A percentile compares a stretch with the other conserved stretches of the same genome.
phyloP scores from a whole-genome alignment of 2,329 filamentous ascomycete species.

The Xenosphaeropsis pyriputrescens region DNA sequence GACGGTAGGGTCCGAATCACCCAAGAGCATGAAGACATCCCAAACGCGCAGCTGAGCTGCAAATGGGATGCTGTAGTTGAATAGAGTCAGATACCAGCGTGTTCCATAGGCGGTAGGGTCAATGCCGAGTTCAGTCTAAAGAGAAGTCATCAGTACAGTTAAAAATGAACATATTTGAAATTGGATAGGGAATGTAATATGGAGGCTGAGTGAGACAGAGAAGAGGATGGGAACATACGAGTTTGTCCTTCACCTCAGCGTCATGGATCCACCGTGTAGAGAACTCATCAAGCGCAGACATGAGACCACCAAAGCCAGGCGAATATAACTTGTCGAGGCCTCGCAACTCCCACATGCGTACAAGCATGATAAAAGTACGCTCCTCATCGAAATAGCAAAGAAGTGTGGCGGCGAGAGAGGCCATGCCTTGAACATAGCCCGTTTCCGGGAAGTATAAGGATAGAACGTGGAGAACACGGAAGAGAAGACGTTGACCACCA shows the following conservation, averaged over 20 bases:
- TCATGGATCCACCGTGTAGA: slow-evolving; percentile 68
- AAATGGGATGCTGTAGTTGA: slow-evolving; percentile 94
- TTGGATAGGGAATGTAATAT: too few species aligned
- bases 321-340: slow-evolving; percentile 77
- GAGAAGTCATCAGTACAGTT: too few species aligned
- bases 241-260: slow-evolving; percentile 64
- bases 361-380: slow-evolving; percentile 86
- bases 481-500: slow-evolving; percentile 81
- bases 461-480: slow-evolving; percentile 82
- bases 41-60: slow-evolving; percentile 87
- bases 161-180: too few species aligned
- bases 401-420: slow-evolving; percentile 77
- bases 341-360: slow-evolving; percentile 82
- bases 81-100: slow-evolving; percentile 91
- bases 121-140: slow-evolving; percentile 60
- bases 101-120: slow-evolving; percentile 89
- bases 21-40: slow-evolving; percentile 95
- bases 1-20: slow-evolving; percentile 43
- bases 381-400: slow-evolving; percentile 97
- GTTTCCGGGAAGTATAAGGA: slow-evolving; percentile 83
- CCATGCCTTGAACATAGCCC: slow-evolving; percentile 98
- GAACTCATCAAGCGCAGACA: slow-evolving; percentile 75
- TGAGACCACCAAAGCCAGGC: slow-evolving; percentile 71
- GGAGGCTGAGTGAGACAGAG: too few species aligned
- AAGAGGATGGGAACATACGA: slow-evolving; percentile 39